A percentile compares a stretch with the other conserved stretches of the same genome.
Evolutionary conservation across 768 basidiomycete species (phyloP).

Genomic region (Pilatotrama ljubarskyi): DNA sequence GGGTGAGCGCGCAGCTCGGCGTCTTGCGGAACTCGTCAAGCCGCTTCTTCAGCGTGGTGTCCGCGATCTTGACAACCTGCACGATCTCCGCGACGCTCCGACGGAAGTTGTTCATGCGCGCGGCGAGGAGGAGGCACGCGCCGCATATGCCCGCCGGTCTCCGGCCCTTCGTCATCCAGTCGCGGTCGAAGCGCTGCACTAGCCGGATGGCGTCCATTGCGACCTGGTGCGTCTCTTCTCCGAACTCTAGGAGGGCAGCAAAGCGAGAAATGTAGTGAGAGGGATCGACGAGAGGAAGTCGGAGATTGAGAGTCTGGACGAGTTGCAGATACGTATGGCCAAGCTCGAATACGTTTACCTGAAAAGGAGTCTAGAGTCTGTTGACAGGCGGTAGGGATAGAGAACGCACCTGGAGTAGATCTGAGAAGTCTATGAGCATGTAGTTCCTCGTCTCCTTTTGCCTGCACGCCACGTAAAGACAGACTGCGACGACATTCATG

Average conservation of each 20-base stretch:
- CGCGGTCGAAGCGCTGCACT: slow-evolving; percentile 90
- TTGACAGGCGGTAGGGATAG: background rate
- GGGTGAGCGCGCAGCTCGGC: slow-evolving; percentile 78
- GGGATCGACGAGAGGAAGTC: slow-evolving; percentile 89
- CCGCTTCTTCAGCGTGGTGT: slow-evolving; percentile 89
- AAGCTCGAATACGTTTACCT: slow-evolving; percentile 98
- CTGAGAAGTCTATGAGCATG: slow-evolving; percentile 99
- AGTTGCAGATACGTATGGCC: slow-evolving; percentile 96
- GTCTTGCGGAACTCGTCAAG: slow-evolving; percentile 94
- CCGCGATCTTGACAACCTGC: slow-evolving; percentile 99
- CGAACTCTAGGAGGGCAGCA: slow-evolving; percentile 92
- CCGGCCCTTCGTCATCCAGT: slow-evolving; percentile 97
- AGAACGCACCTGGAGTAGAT: slow-evolving; percentile 73
- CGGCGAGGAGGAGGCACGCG: slow-evolving; percentile 90
- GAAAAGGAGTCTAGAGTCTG: background rate
- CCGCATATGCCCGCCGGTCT: slow-evolving; percentile 98
- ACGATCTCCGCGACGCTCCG: slow-evolving; percentile 94
- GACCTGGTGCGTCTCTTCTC: slow-evolving; percentile 89
- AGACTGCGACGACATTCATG: slow-evolving; percentile 92
- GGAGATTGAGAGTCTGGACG: slow-evolving; percentile 81
- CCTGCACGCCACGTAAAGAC: slow-evolving; percentile 91
- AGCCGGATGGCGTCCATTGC: slow-evolving; percentile 93
- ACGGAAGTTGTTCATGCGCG: slow-evolving; percentile 97
- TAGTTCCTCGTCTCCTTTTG: slow-evolving; percentile 89
- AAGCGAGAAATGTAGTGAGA: slow-evolving; percentile 97